These are phyloP conservation scores for Beta corolliflora DNA, from an alignment of 179 eudicot species.

Conservation along the genomic window DNA sequence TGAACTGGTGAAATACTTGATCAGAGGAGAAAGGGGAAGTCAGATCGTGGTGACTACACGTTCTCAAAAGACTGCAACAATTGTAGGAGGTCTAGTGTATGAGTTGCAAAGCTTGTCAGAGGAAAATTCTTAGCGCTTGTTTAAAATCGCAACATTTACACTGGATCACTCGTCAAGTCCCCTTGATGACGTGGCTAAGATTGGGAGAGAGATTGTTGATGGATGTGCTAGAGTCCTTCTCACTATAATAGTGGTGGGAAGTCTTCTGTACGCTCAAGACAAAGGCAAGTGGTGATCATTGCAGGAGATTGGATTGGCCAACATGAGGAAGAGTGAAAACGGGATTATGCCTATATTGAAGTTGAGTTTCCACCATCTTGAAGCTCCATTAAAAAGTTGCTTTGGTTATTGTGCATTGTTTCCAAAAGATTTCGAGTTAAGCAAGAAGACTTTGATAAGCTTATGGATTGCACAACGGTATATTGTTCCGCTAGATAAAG, in stretches of 20 bases:
- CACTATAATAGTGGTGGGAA: constrained; percentile 15
- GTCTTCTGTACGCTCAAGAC: constrained; percentile 17
- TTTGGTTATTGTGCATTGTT: constrained; percentile 30
- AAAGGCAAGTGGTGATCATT: constrained; percentile 24
- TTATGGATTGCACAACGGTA: constrained; percentile 37
- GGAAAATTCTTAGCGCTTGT: constrained; percentile 32
- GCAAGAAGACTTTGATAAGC: constrained; percentile 15
- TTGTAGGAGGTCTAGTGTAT: neutral
- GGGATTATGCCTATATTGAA: constrained; percentile 24
- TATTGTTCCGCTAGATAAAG: neutral
- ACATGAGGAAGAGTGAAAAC: neutral
- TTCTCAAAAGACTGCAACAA: neutral
- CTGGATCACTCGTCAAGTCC: neutral
- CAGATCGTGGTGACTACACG: neutral
- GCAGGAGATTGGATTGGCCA: constrained; percentile 3
- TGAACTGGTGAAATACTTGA: no score
- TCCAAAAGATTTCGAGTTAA: constrained; percentile 15
- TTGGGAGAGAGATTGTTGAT: constrained; percentile 28
- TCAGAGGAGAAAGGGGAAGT: no score
- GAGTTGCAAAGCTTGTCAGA: constrained; percentile 24
- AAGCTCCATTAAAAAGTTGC: constrained; percentile 20
- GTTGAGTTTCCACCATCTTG: constrained; percentile 31
- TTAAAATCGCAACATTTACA: constrained; percentile 23
- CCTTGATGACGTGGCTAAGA: neutral
- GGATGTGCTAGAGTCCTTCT: constrained; percentile 16